A percentile compares a stretch with the other conserved stretches of the same genome.
These are phyloP conservation scores for Arachis hypogaea DNA, from an alignment of 306 rosid genomes.

Conservation along the genomic window DNA sequence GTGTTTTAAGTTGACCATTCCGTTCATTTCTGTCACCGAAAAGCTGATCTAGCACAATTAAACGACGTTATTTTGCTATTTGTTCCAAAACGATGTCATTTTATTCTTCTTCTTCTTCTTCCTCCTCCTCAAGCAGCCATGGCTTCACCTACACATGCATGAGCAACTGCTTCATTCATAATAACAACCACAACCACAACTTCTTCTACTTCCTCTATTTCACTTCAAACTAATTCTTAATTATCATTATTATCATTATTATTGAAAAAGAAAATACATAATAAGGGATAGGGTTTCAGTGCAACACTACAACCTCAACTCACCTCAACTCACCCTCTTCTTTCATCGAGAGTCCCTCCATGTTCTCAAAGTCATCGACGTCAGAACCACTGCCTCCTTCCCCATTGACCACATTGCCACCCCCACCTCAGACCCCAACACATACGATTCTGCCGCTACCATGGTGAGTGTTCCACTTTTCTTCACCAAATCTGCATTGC, in stretches of 20 bases:
- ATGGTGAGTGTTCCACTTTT: constrained; percentile 47
- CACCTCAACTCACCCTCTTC: constrained; percentile 67
- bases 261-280: constrained; percentile 33
- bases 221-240: neutral
- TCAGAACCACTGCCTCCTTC: constrained; percentile 47
- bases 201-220: too few relatives aligned
- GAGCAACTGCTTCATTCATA: too few relatives aligned
- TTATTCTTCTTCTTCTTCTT: constrained; percentile 13
- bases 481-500: neutral
- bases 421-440: constrained; percentile 48
- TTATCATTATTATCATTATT: neutral
- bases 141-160: neutral
- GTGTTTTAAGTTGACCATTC: too few relatives aligned
- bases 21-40: too few relatives aligned
- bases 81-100: neutral
- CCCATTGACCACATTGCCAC: constrained; percentile 57
- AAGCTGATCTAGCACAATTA: too few relatives aligned
- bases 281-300: constrained; percentile 88
- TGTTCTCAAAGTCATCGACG: constrained; percentile 76
- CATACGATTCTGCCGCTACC: constrained; percentile 45
- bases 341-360: constrained; percentile 82
- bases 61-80: too few relatives aligned
- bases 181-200: too few relatives aligned
- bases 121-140: too few relatives aligned
- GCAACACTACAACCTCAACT: constrained; percentile 68